Conservation (phyloP, 306 rosid species). For the Casuarina equisetifolia region DNA sequence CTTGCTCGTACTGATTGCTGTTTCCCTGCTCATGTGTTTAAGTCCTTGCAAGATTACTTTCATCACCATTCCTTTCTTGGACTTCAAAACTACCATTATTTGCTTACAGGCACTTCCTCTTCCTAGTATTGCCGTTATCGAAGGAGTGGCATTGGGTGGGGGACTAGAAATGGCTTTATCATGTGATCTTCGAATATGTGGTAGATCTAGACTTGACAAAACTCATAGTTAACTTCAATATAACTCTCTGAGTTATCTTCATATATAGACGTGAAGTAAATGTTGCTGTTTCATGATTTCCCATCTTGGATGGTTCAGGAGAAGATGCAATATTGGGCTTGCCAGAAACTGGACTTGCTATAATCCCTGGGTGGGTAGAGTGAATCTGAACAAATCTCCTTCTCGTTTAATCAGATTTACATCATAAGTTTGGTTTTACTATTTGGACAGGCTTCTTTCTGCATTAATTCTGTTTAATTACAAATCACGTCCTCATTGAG, state of each 20-base stretch:
- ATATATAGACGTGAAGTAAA: conserved; percentile 18
- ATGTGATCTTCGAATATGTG: conserved; percentile 95
- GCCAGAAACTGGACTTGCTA: conserved; percentile 98
- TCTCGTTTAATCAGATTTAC: neutral
- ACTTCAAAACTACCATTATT: conserved; percentile 23
- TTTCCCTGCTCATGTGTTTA: neutral
- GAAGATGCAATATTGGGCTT: conserved; percentile 72
- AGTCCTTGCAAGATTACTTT: neutral
- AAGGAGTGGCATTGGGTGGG: conserved; percentile 95
- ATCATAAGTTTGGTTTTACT: neutral
- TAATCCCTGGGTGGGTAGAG: conserved; percentile 84
- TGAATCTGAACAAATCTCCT: conserved; percentile 21
- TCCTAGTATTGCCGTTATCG: conserved; percentile 87
- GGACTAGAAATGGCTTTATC: conserved; percentile 97
- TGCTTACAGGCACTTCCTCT: conserved; percentile 54
- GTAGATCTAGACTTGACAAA: conserved; percentile 36
- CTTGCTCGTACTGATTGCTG: neutral
- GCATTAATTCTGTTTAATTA: neutral
- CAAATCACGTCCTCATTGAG: conserved; percentile 23
- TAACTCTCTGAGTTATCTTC: conserved; percentile 21
- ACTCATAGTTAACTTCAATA: conserved; percentile 11
- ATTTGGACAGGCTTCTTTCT: conserved; percentile 12
- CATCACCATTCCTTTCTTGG: conserved; percentile 1
- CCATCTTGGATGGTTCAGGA: conserved; percentile 47
- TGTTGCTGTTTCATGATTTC: conserved; percentile 23